Base-by-base conservation (phyloP, 148 eudicot genomes). In the Vaccinium myrtillus region DNA sequence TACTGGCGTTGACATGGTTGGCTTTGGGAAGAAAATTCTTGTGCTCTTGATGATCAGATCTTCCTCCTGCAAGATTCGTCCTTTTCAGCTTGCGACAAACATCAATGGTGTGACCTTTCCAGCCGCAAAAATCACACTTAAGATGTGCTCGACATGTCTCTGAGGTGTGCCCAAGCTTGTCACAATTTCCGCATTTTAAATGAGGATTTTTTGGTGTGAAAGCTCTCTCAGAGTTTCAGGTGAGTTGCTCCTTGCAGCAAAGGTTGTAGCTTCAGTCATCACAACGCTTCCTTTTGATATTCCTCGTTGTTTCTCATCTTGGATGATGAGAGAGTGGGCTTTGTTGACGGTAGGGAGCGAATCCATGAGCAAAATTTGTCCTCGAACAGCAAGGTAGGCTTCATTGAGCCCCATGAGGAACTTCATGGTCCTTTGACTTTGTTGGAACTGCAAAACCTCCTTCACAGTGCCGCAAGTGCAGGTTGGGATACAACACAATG, bases 341-440 rank as follows among this genome's bases (percentile, higher is more conserved):
- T 79, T 79, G 81, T 79, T 79, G 18, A 79, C 65, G 0, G 48
- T 14, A 14, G 81, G 65, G 0, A 79, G 46, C 0, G 81, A 67
- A 51, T 79, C 81, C 63, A 54, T 79, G 48, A 79, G 48, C 39
- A 79, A 23, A 15, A 79, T 79, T 7, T 79, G 81, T 25, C 81
- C 65, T 15, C 43, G 67, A 79, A 50, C 82, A 27, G 19, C 83
- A 39, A 19, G 1, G 49, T 73, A 73, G 13, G 49, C 8, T 15
- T 32, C 49, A 39, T 73, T 73, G 1, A 73, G 77, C 3, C 49
- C 49, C 77, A 54, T 54, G 58, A 54, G 58, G 6, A 54, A 54
- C 58, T 54, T 13, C 58, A 14, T 14, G 18, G 58, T 73, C n/a
- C 2, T 32, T 73, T 73, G 77, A 32, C n/a, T 73, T 73, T 73